phyloP scores from a whole-genome alignment of 2,329 filamentous ascomycete genomes.

The Verticillium zaregamsianum region DNA sequence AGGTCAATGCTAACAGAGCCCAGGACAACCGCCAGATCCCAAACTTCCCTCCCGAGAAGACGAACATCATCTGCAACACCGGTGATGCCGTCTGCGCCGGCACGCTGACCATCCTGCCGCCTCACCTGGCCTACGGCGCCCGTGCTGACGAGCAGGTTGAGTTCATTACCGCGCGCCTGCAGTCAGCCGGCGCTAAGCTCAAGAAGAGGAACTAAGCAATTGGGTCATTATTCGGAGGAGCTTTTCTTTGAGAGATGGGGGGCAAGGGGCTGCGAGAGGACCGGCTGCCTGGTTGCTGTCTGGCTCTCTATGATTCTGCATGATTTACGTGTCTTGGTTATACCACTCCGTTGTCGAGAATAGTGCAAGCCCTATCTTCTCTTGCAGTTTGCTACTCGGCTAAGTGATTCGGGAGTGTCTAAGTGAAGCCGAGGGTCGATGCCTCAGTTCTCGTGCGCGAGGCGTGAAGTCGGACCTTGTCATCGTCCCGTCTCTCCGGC shows the following conservation, averaged over 20 bases:
- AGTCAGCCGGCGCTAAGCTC: conserved; percentile 10
- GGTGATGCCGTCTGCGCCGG: conserved; percentile 33
- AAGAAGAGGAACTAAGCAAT: conserved; percentile 2
- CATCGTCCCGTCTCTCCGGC: neutral
- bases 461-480: no score
- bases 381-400: neutral
- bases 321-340: neutral
- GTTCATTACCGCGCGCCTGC: conserved; percentile 19
- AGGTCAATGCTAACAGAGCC: neutral
- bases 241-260: no score
- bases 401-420: neutral
- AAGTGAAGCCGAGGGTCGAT: neutral
- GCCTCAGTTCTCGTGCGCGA: no score
- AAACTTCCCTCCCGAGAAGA: conserved; percentile 28
- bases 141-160: conserved; percentile 24
- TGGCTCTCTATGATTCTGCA: neutral
- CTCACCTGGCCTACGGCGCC: conserved; percentile 31
- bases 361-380: neutral
- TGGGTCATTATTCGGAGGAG: no score
- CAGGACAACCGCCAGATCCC: conserved; percentile 30
- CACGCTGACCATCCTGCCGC: conserved; percentile 26
- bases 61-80: conserved; percentile 35
- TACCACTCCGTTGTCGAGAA: neutral
- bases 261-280: neutral
- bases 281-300: neutral